Conservation (phyloP, 1,284 basidiomycete genomes). For the Leccinum fuscescens region DNA sequence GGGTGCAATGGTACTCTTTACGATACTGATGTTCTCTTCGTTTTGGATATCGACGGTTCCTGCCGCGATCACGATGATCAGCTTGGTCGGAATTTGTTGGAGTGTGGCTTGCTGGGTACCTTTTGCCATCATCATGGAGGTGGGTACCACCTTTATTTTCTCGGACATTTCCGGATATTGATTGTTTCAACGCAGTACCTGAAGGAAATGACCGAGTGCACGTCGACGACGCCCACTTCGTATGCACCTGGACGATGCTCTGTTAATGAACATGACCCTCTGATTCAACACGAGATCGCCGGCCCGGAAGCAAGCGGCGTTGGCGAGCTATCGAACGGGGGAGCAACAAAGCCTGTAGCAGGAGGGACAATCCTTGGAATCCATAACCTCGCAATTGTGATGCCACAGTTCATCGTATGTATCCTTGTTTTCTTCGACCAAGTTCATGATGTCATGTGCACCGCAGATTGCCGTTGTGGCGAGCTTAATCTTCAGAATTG, state of each 20-base stretch:
- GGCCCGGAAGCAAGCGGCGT: constrained; percentile 39
- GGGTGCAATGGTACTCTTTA: constrained; percentile 78
- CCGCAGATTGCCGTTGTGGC: constrained; percentile 83
- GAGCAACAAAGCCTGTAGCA: constrained; percentile 57
- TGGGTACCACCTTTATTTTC: constrained; percentile 28
- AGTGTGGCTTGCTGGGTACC: constrained; percentile 93
- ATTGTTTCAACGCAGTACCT: constrained; percentile 55
- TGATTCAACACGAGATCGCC: constrained; percentile 60
- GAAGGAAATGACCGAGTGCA: constrained; percentile 63
- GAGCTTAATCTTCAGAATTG: constrained; percentile 82
- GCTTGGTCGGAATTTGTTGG: constrained; percentile 89
- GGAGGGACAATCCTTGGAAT: constrained; percentile 96
- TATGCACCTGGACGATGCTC: constrained; percentile 5
- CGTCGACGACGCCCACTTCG: background rate
- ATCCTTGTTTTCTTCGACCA: background rate
- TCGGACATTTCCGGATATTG: background rate
- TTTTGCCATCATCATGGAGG: constrained; percentile 93
- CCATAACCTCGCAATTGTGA: constrained; percentile 91
- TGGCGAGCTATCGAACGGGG: constrained; percentile 35
- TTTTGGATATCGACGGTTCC: constrained; percentile 77
- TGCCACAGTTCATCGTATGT: constrained; percentile 88
- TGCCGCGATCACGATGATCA: constrained; percentile 78
- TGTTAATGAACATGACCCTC: constrained; percentile 55
- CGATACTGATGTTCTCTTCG: constrained; percentile 73
- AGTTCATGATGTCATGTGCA: background rate